Evolutionary conservation across 768 basidiomycete species (phyloP).

Genomic region (Leccinum sublutescens): DNA sequence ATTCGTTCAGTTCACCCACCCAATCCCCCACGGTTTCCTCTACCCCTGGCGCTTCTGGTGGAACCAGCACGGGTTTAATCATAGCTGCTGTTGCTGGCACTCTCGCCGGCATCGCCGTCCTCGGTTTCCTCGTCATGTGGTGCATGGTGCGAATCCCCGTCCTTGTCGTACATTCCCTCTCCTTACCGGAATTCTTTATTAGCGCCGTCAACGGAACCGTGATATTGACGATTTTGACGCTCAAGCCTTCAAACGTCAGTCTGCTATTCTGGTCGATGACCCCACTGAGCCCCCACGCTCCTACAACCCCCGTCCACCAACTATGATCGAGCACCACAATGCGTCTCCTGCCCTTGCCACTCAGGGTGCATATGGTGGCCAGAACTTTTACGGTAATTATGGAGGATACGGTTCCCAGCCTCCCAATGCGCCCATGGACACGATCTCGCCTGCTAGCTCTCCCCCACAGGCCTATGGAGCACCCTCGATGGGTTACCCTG

Average conservation of each 20-base stretch:
- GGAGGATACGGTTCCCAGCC: constrained; percentile 26
- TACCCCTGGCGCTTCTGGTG: constrained; percentile 35
- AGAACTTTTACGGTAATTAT: constrained; percentile 28
- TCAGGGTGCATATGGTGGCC: constrained; percentile 17
- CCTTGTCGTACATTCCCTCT: not conserved
- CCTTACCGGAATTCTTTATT: constrained; percentile 7
- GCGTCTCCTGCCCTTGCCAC: constrained; percentile 28
- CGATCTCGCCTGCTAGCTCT: constrained; percentile 9
- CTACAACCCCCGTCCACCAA: constrained; percentile 58
- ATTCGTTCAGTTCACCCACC: constrained; percentile 3
- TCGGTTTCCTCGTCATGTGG: constrained; percentile 43
- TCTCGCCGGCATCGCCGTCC: constrained; percentile 40
- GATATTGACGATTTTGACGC: constrained; percentile 50
- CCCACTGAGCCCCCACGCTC: constrained; percentile 39
- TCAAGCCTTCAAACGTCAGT: constrained; percentile 59
- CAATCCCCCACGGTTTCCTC: constrained; percentile 23
- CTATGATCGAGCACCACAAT: constrained; percentile 57
- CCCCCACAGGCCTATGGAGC: constrained; percentile 26
- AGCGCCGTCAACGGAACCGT: constrained; percentile 44
- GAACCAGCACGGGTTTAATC: constrained; percentile 30
- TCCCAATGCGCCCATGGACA: constrained; percentile 17
- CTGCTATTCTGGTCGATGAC: constrained; percentile 58
- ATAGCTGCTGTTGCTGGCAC: constrained; percentile 47
- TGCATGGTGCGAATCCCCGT: constrained; percentile 39
- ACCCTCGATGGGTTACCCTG: constrained; percentile 18